phyloP scores from a whole-genome alignment of 345 rosid genomes.

The Salix purpurea region DNA sequence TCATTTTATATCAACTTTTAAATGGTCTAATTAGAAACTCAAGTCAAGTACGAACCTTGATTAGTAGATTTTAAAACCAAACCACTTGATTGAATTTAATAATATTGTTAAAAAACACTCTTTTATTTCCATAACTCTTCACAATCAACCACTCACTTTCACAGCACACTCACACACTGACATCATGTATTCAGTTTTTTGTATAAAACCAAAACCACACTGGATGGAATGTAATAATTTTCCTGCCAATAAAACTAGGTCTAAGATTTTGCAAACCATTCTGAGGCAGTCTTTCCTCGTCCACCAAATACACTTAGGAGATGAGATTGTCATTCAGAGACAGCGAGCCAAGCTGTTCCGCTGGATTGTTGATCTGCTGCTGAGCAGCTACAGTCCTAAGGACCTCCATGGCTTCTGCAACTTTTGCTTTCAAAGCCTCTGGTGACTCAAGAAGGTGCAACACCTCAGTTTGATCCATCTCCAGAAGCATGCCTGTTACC shows the following conservation, averaged over 20 bases:
- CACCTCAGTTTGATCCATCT: constrained; percentile 36
- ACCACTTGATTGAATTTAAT: no score
- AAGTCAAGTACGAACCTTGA: no score
- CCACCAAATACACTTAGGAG: constrained; percentile 1
- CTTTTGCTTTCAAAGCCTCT: constrained; percentile 26
- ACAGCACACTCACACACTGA: no score
- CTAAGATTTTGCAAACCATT: not conserved
- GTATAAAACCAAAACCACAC: not conserved
- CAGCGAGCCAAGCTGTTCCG: constrained; percentile 21
- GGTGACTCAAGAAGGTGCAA: constrained; percentile 31
- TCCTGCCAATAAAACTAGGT: not conserved
- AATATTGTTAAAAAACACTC: no score
- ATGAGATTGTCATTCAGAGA: constrained; percentile 18
- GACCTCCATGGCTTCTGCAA: constrained; percentile 32
- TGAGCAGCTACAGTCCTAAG: constrained; percentile 26
- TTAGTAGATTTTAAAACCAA: no score
- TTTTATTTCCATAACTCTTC: no score
- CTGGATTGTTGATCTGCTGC: constrained; percentile 18
- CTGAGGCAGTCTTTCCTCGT: not conserved
- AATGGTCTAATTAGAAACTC: no score
- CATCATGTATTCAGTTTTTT: no score
- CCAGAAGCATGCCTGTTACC: constrained; percentile 35
- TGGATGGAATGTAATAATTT: not conserved
- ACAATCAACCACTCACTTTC: no score
- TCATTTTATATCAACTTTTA: no score